Conservation (phyloP, 2,329 filamentous ascomycete genomes). For the Leptographium flavum region DNA sequence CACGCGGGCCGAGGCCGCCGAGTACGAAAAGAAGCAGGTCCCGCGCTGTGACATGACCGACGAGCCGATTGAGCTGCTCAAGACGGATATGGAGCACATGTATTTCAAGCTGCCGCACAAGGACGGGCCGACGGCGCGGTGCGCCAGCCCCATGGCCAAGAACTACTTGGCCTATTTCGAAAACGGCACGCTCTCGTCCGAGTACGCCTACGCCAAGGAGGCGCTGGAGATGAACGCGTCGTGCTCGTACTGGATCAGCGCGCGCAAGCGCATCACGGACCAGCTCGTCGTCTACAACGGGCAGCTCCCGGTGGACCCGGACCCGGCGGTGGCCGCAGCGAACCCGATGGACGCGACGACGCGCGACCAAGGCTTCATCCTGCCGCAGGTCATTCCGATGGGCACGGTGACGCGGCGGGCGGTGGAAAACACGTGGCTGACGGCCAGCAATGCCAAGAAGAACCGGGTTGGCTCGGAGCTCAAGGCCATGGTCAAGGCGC, state of each 20-base stretch:
- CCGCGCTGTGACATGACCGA: slow-evolving; percentile 61
- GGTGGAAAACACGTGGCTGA: slow-evolving; percentile 97
- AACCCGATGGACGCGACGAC: not conserved
- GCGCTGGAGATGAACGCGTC: slow-evolving; percentile 97
- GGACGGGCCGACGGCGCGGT: slow-evolving; percentile 74
- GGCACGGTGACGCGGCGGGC: slow-evolving; percentile 88
- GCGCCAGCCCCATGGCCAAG: slow-evolving; percentile 80
- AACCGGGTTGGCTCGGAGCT: slow-evolving; percentile 94
- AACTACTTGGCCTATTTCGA: slow-evolving; percentile 86
- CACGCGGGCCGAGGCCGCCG: slow-evolving; percentile 40
- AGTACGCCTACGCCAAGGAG: slow-evolving; percentile 82
- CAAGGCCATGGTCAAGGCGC: slow-evolving; percentile 91
- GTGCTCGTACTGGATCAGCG: slow-evolving; percentile 98
- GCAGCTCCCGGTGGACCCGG: slow-evolving; percentile 22
- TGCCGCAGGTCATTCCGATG: slow-evolving; percentile 96
- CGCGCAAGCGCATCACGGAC: slow-evolving; percentile 80
- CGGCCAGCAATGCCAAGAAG: slow-evolving; percentile 89
- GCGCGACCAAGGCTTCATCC: slow-evolving; percentile 55
- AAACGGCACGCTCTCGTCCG: slow-evolving; percentile 70
- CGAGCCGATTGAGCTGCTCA: slow-evolving; percentile 51
- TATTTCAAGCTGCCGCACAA: slow-evolving; percentile 97
- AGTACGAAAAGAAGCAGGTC: slow-evolving; percentile 60
- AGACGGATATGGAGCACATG: slow-evolving; percentile 47
- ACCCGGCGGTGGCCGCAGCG: not conserved
- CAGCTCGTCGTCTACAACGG: slow-evolving; percentile 86